Evolutionary conservation across 768 basidiomycete genomes (phyloP), one percentile per base, ranked within the genome.

Genomic region (Amanita pseudoporphyria): DNA sequence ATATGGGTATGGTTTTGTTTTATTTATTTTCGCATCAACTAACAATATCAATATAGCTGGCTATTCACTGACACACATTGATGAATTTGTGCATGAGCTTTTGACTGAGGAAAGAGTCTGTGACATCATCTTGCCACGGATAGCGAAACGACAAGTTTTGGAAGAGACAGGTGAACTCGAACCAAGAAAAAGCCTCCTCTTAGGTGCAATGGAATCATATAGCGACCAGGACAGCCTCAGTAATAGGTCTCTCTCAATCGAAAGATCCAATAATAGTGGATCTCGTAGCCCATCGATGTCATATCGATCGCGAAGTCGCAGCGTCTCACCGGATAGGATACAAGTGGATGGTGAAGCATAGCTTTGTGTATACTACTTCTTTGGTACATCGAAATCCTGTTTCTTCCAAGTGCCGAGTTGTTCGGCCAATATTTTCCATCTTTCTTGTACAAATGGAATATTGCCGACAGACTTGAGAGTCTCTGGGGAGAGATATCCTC

Each of bases 141-240:
- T 97, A 53, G 78, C 81, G 7, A 92, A 87, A 68, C 78, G 96
- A 18, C 77, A 81, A 46, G 81, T 88, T 2, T 69, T 98, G 21
- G 96, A 98, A 69, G 95, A 99, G 62, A 88, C 82, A 16, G 86
- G 88, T 37, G 93, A 97, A 6, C 74, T 99, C 19, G 83, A 83
- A 0, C 86, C 88, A 3, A 72, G 95, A 13, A 81, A 87, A 63
- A 92, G 89, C 64, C 79, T 85, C 39, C 67, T 99, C n/a, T 71
- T 96, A 54, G 81, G 88, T 56, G 91, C 89, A 1, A 77, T 95
- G 80, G 85, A 91, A 60, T 87, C 81, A 40, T 77, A 73, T 55
- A 78, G 74, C 51, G 81, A 84, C 22, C 63, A 67, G 38, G 74
- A 66, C 18, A 74, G 74, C 48, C 67, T 67, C 19, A 66, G 69